Conservation (phyloP, 1,284 basidiomycete genomes). For the Ustilago vetiveriae region DNA sequence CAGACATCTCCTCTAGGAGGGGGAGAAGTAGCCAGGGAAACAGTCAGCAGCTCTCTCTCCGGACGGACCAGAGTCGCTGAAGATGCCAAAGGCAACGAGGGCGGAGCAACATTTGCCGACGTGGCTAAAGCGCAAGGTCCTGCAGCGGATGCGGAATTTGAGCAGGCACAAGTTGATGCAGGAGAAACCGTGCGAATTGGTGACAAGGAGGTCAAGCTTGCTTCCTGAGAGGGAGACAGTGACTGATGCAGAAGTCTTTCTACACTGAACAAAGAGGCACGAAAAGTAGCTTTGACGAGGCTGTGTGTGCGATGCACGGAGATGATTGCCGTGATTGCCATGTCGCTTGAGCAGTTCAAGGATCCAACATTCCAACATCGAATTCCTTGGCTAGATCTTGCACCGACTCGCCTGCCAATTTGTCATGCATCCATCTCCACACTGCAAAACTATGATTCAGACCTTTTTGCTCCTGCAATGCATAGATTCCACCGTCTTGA, state of each 20-base stretch:
- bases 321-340: no score
- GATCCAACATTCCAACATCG: conserved; percentile 37
- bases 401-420: not conserved
- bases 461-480: conserved; percentile 68
- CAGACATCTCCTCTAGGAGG: no score
- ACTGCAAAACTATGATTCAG: conserved; percentile 68
- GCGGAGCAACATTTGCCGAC: conserved; percentile 15
- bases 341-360: conserved; percentile 4
- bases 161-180: conserved; percentile 18
- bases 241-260: no score
- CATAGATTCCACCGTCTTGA: conserved; percentile 61
- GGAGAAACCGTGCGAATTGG: conserved; percentile 20
- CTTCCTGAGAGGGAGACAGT: not conserved
- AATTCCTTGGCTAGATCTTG: conserved; percentile 15
- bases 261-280: no score
- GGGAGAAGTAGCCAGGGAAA: no score
- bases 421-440: conserved; percentile 64
- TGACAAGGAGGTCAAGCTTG: conserved; percentile 23
- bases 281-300: no score
- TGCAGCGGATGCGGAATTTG: conserved; percentile 21
- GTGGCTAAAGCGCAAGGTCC: conserved; percentile 25
- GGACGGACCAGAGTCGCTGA: not conserved
- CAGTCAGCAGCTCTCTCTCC: no score
- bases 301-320: no score
- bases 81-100: not conserved